These are phyloP conservation scores for Ambrosia hybrid DNA, from an alignment of 140 eudicot species.

Conservation along the genomic window DNA sequence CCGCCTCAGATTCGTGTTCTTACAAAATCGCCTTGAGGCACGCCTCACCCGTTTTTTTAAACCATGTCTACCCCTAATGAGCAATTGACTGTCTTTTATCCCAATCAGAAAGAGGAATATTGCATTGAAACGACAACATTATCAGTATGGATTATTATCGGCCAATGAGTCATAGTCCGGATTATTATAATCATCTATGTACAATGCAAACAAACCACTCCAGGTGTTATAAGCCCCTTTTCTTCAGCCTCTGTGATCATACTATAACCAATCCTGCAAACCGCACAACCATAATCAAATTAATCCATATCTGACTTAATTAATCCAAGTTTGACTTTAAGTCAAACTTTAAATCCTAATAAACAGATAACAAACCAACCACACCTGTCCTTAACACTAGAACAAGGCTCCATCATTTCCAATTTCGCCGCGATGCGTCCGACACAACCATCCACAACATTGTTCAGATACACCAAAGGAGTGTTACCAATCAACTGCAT, in stretches of 20 bases:
- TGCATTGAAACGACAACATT: too few relatives aligned
- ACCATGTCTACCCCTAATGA: too few relatives aligned
- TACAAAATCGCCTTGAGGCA: too few relatives aligned
- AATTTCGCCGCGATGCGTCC: constrained; percentile 70
- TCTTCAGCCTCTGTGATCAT: constrained; percentile 89
- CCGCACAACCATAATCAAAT: constrained; percentile 22
- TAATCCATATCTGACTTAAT: not conserved
- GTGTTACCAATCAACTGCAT: constrained; percentile 78
- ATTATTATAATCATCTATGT: not conserved
- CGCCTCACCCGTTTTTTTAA: too few relatives aligned
- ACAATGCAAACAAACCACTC: constrained; percentile 48
- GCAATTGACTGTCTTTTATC: too few relatives aligned
- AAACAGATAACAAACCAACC: not conserved
- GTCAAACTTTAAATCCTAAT: not conserved
- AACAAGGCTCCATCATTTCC: constrained; percentile 78
- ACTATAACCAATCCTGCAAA: constrained; percentile 69
- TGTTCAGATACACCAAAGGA: constrained; percentile 78
- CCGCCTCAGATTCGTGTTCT: too few relatives aligned
- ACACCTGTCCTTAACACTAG: constrained; percentile 85
- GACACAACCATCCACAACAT: constrained; percentile 63
- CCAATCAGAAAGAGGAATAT: too few relatives aligned
- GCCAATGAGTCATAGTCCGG: too few relatives aligned
- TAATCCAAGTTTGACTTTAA: not conserved
- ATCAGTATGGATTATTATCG: too few relatives aligned
- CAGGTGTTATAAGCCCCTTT: constrained; percentile 78